Evolutionary conservation across 2,329 filamentous ascomycete species (phyloP).

Genomic region (Epichloe elymi): DNA sequence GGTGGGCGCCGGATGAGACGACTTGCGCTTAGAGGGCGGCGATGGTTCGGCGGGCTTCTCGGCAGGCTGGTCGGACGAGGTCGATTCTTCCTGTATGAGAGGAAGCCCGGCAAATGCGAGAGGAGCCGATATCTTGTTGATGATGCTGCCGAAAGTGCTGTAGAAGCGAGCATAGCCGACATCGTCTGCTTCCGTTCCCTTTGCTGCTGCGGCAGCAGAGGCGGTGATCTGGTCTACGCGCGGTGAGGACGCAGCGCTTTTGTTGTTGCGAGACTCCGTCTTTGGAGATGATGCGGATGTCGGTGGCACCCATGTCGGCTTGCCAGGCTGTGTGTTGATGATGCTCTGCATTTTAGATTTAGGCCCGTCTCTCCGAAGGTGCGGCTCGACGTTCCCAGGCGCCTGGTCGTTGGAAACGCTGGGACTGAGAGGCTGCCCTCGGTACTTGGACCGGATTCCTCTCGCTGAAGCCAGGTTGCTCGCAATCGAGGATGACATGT

Average conservation of each 20-base stretch:
- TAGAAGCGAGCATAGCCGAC: slow-evolving; percentile 88
- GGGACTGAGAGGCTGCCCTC: slow-evolving; percentile 57
- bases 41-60: slow-evolving; percentile 22
- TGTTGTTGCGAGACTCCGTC: slow-evolving; percentile 14
- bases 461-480: slow-evolving; percentile 78
- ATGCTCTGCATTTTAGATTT: slow-evolving; percentile 42
- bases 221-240: slow-evolving; percentile 11
- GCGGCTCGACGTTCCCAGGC: slow-evolving; percentile 53
- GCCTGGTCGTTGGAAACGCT: slow-evolving; percentile 63
- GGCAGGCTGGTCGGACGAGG: slow-evolving; percentile 7
- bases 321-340: slow-evolving; percentile 37
- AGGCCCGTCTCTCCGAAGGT: slow-evolving; percentile 36
- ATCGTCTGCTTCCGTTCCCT: slow-evolving; percentile 32
- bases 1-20: slow-evolving; percentile 11
- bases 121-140: slow-evolving; percentile 79
- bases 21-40: slow-evolving; percentile 23
- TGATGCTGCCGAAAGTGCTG: slow-evolving; percentile 75
- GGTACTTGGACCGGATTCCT: slow-evolving; percentile 56
- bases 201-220: slow-evolving; percentile 7
- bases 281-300: slow-evolving; percentile 11
- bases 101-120: slow-evolving; percentile 88
- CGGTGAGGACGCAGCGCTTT: slow-evolving; percentile 11
- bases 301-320: slow-evolving; percentile 41
- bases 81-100: slow-evolving; percentile 43
- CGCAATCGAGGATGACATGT: slow-evolving; percentile 70